Base-by-base conservation (phyloP, 192 early-diverging fungal species). In the Paraglomus occultum region DNA sequence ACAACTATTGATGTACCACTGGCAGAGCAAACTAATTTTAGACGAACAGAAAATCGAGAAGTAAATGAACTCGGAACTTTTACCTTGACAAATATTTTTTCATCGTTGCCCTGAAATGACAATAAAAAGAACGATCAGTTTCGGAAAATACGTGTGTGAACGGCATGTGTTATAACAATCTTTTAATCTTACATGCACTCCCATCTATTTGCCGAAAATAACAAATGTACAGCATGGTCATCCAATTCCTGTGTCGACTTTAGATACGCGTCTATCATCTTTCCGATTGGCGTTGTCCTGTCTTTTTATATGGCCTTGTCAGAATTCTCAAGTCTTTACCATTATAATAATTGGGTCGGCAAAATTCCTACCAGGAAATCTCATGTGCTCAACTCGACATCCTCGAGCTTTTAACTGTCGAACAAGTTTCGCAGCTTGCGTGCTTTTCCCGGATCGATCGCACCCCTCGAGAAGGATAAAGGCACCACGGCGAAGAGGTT, bases 131-230 rank as follows among this genome's bases (percentile, higher is more conserved):
- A 6, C 5, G 40, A 2, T 23, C 18, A n/a, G 9, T 63, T 45
- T 42, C 10, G 9, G 4, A 57, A 57, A 57, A 11, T 1, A 11
- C 11, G 2, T 1, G 17, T 57, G 3, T 23, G 10, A 20, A 57
- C 2, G 11, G 2, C 54, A 6, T 11, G 6, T 17, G 18, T 17
- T 57, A 11, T 57, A 18, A n/a, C 17, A 53, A 11, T 17, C 50
- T 7, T 10, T 12, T 5, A 48, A 14, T 23, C 67, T 71, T 89
- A 92, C 89, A 90, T 89, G 15, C 88, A 86, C 74, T 96, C 95
- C 91, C 94, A 97, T 45, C 97, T 84, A 80, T 99, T 99, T 4
- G 94, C 94, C 12, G 95, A 95, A 76, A 99, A 99, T 42, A 99
- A 79, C 14, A 98, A 72, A 73, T 99, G 97, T 39, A 95, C 83